Conservation (phyloP, 164 flowering plant genomes). For the Magnolia sinica region DNA sequence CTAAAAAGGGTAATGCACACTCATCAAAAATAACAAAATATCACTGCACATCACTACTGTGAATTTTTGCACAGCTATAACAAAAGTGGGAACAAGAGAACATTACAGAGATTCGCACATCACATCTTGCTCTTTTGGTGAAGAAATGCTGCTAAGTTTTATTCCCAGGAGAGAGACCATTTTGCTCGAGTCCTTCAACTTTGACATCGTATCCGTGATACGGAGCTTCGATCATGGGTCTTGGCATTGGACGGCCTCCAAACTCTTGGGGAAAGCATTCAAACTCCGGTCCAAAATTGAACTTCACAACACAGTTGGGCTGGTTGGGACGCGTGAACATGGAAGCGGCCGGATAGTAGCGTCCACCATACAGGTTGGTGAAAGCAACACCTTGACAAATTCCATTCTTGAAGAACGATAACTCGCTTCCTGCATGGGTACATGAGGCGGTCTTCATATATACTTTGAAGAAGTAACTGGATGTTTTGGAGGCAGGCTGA, state of each 20-base stretch:
- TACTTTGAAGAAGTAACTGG: not conserved
- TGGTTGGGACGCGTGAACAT: constrained; percentile 93
- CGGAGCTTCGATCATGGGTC: constrained; percentile 86
- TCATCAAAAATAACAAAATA: not conserved
- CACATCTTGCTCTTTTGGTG: not conserved
- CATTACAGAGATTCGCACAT: not conserved
- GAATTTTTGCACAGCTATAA: not conserved
- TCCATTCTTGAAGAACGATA: constrained; percentile 88
- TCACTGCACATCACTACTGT: not conserved
- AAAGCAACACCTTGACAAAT: constrained; percentile 91
- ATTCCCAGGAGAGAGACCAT: constrained; percentile 1
- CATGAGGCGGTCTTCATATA: not conserved
- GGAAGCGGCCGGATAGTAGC: constrained; percentile 94
- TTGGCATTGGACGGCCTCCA: constrained; percentile 64
- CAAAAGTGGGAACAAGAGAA: not conserved
- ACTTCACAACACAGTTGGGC: constrained; percentile 81
- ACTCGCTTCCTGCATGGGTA: constrained; percentile 76
- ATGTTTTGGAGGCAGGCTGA: not conserved
- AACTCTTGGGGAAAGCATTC: constrained; percentile 74
- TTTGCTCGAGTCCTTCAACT: constrained; percentile 28
- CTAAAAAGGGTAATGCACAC: not conserved
- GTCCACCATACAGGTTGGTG: constrained; percentile 76
- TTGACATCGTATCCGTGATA: constrained; percentile 64
- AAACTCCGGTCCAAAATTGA: constrained; percentile 97
- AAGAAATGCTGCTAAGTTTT: not conserved